Percentiles rank a stretch among this genome's conserved stretches.
Evolutionary conservation across 1,139 yeast genomes (phyloP).

Genomic region (Yamadazyma dendronema): DNA sequence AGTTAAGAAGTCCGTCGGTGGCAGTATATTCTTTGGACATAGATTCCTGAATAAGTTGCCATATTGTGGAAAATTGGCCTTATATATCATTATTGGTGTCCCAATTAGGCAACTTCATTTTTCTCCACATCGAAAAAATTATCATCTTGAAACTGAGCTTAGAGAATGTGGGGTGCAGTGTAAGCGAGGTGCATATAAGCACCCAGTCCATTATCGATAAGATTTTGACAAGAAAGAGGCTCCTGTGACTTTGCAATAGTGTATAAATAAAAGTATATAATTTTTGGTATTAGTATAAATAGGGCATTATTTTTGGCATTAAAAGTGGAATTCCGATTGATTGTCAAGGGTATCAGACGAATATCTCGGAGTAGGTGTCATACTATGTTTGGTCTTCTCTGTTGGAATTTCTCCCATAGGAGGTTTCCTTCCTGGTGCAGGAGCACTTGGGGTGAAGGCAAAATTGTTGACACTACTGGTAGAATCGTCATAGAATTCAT

Average conservation of each 20-base stretch:
- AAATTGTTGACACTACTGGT: not conserved
- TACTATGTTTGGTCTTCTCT: not conserved
- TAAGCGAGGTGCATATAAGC: too few relatives aligned
- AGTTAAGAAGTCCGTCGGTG: conserved; percentile 13
- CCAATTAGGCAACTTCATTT: not conserved
- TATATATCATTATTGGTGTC: not conserved
- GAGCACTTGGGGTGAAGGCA: not conserved
- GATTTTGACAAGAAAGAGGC: too few relatives aligned
- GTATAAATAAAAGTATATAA: too few relatives aligned
- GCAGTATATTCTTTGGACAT: conserved; percentile 9
- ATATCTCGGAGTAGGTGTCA: conserved; percentile 6
- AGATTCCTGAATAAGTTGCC: not conserved
- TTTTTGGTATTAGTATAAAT: not conserved
- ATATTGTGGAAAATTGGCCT: not conserved
- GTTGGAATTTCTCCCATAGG: not conserved
- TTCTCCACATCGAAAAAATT: not conserved
- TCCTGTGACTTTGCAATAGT: too few relatives aligned
- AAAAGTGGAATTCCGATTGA: conserved; percentile 14
- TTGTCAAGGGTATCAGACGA: conserved; percentile 9
- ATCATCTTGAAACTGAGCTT: too few relatives aligned
- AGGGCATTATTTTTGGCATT: not conserved
- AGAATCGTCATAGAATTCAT: not conserved
- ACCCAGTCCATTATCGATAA: too few relatives aligned
- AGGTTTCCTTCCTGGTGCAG: not conserved
- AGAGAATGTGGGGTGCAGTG: too few relatives aligned